These are phyloP conservation scores for Myxozyma geophila DNA, from an alignment of 805 yeast species.

Conservation along the genomic window DNA sequence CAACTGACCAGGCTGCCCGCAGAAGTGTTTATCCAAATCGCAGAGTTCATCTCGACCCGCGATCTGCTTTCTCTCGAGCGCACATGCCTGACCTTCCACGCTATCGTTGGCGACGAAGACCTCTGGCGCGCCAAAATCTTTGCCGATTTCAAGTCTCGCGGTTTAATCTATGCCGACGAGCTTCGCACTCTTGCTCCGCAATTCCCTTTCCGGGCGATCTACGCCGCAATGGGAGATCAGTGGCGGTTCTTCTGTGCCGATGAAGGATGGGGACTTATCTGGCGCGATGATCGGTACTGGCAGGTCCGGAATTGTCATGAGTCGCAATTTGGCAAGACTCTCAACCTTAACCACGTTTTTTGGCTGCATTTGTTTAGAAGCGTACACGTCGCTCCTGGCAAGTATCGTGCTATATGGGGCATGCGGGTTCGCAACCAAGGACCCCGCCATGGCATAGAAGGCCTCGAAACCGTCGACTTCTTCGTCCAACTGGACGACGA, in stretches of 20 bases:
- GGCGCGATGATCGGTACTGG: constrained; percentile 28
- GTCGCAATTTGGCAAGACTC: constrained; percentile 21
- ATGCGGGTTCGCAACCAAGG: constrained; percentile 5
- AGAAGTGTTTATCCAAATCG: constrained; percentile 26
- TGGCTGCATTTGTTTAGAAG: constrained; percentile 33
- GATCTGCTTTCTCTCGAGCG: constrained; percentile 17
- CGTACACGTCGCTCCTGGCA: constrained; percentile 28
- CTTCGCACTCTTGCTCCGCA: background rate
- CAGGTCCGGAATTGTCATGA: constrained; percentile 1
- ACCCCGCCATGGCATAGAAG: background rate
- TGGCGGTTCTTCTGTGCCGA: constrained; percentile 29
- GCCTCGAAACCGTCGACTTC: constrained; percentile 18
- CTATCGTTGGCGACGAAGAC: constrained; percentile 20
- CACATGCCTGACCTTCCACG: constrained; percentile 11
- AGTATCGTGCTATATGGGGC: constrained; percentile 29
- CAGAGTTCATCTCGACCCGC: constrained; percentile 9
- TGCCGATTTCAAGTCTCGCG: constrained; percentile 16
- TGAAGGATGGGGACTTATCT: constrained; percentile 34
- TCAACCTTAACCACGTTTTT: constrained; percentile 19
- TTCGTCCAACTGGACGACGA: constrained; percentile 20
- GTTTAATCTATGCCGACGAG: constrained; percentile 12
- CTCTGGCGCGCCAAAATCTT: constrained; percentile 26
- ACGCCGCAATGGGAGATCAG: constrained; percentile 11
- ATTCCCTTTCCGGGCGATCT: constrained; percentile 11
- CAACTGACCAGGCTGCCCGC: constrained; percentile 23